Percentiles rank a stretch among this genome's conserved stretches.
Conservation (phyloP, 257 asterid genomes). For the Verbena officinalis region DNA sequence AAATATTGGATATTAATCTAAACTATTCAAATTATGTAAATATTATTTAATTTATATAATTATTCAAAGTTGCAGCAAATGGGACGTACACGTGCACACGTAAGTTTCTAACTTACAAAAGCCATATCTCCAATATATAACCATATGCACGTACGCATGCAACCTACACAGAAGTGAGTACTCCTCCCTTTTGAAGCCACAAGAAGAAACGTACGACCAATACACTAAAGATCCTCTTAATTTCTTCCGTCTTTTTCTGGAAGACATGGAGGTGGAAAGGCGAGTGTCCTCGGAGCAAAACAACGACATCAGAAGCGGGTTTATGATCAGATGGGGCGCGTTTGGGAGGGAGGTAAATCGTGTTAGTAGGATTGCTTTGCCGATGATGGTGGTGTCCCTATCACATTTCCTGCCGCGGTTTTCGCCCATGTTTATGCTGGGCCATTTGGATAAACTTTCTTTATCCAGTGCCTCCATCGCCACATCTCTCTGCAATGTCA, state of each 20-base stretch:
- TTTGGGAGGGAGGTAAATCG: slow-evolving; percentile 37
- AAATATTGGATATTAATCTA: too few relatives aligned
- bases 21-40: too few relatives aligned
- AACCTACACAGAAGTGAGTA: too few relatives aligned
- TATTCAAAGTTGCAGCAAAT: too few relatives aligned
- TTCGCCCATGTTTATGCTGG: slow-evolving; percentile 57
- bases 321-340: slow-evolving; percentile 16
- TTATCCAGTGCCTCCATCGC: slow-evolving; percentile 63
- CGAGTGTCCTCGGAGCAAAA: background rate
- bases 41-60: too few relatives aligned
- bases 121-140: too few relatives aligned
- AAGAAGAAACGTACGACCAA: too few relatives aligned
- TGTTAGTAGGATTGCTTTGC: slow-evolving; percentile 50
- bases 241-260: background rate
- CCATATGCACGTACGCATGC: too few relatives aligned
- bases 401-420: slow-evolving; percentile 46
- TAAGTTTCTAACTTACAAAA: too few relatives aligned
- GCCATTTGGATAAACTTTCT: slow-evolving; percentile 56
- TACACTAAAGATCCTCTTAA: background rate
- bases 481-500: slow-evolving; percentile 60
- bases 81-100: too few relatives aligned
- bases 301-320: background rate
- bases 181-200: too few relatives aligned
- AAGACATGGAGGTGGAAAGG: background rate
- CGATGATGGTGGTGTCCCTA: slow-evolving; percentile 51